A percentile compares a stretch with the other conserved stretches of the same genome.
Evolutionary conservation across 2,329 filamentous ascomycete genomes (phyloP).

Genomic region (Diaporthe amygdali): DNA sequence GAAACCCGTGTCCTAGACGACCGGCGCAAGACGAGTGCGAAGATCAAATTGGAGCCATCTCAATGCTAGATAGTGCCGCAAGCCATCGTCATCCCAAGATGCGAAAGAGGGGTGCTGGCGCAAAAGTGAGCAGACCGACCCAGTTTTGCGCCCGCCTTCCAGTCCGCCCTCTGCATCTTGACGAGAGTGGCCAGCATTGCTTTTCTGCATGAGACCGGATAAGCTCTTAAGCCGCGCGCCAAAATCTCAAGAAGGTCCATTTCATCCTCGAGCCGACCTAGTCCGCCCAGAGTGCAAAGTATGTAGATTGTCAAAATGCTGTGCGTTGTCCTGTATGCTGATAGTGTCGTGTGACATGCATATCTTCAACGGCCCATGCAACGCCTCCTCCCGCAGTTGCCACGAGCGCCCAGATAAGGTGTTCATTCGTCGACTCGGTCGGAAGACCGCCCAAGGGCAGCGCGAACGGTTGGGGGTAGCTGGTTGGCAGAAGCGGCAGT

Average conservation of each 20-base stretch:
- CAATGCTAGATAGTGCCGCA: not conserved
- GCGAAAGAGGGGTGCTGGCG: too few species aligned
- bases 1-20: not conserved
- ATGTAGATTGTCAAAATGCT: not conserved
- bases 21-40: not conserved
- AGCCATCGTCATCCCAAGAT: not conserved
- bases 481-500: not conserved
- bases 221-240: not conserved
- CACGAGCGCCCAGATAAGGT: slow-evolving; percentile 7
- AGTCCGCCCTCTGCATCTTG: not conserved
- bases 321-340: not conserved
- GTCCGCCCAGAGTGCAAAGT: not conserved
- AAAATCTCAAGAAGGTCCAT: not conserved
- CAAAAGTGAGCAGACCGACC: not conserved
- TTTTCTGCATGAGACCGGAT: not conserved
- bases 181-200: slow-evolving; percentile 1
- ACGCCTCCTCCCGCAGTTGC: not conserved
- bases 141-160: not conserved
- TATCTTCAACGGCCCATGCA: slow-evolving; percentile 8
- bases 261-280: not conserved
- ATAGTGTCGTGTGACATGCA: slow-evolving; percentile 15
- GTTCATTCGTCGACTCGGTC: not conserved
- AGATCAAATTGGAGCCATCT: not conserved
- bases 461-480: not conserved
- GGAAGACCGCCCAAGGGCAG: not conserved